Conservation (phyloP, 805 yeast species). For the Saccharomyces mikatae region DNA sequence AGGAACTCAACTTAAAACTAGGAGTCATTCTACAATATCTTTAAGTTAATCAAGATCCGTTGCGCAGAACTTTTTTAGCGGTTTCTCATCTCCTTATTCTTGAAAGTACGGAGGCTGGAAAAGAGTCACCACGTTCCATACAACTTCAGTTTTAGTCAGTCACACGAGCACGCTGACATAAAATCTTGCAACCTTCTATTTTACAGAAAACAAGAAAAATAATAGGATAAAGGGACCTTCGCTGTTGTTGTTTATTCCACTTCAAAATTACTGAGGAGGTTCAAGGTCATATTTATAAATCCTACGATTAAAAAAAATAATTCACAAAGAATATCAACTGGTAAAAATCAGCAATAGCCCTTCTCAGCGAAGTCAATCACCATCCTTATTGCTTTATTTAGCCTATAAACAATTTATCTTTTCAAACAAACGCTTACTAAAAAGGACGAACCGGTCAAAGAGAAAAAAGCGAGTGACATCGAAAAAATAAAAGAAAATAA, state of each 20-base stretch:
- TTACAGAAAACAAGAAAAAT: neutral
- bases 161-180: neutral
- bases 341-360: neutral
- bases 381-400: neutral
- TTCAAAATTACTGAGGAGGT: neutral
- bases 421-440: neutral
- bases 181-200: neutral
- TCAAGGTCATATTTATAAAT: neutral
- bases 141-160: neutral
- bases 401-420: neutral
- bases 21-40: neutral
- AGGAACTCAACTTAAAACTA: neutral
- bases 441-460: neutral
- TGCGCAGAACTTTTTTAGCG: neutral
- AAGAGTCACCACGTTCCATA: neutral
- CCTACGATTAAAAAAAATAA: neutral
- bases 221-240: neutral
- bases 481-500: neutral
- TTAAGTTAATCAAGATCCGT: neutral
- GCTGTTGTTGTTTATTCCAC: neutral
- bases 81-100: neutral
- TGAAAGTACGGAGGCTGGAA: neutral
- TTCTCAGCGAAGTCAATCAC: neutral
- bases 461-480: neutral
- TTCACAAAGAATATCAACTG: neutral